phyloP scores from a whole-genome alignment of 495 filamentous ascomycete genomes.

The Penicillium daleae region DNA sequence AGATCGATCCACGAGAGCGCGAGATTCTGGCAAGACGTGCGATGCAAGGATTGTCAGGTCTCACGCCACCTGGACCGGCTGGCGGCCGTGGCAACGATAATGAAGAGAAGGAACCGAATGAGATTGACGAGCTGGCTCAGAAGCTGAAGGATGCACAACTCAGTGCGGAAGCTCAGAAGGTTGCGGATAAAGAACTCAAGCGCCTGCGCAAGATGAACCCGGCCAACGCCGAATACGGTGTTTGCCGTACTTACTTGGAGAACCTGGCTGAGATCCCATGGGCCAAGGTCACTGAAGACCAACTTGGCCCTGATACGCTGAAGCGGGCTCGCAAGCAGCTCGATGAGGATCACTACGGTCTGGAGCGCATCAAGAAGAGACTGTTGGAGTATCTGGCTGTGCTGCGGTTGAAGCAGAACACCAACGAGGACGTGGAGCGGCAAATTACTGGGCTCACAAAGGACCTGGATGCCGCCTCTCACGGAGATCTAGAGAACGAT shows the following conservation, averaged over 20 bases:
- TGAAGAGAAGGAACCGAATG: constrained; percentile 76
- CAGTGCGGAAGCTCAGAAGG: constrained; percentile 74
- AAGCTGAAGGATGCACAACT: constrained; percentile 80
- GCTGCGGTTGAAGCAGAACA: constrained; percentile 86
- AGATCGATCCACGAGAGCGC: constrained; percentile 56
- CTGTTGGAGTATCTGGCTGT: constrained; percentile 96
- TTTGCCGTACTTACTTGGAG: constrained; percentile 92
- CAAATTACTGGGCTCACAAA: constrained; percentile 71
- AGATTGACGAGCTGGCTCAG: constrained; percentile 90
- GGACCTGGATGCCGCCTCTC: constrained; percentile 53
- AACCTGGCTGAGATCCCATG: constrained; percentile 94
- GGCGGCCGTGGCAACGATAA: constrained; percentile 52
- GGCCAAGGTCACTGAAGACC: constrained; percentile 83
- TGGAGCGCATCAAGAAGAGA: constrained; percentile 97
- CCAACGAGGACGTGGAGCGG: constrained; percentile 77
- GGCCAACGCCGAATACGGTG: constrained; percentile 91
- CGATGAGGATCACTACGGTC: constrained; percentile 93
- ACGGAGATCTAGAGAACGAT: constrained; percentile 46
- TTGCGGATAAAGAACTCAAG: constrained; percentile 86
- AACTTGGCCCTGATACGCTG: constrained; percentile 81
- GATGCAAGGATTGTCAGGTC: constrained; percentile 54
- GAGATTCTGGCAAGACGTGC: constrained; percentile 56
- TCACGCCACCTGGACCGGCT: constrained; percentile 53
- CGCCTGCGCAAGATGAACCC: constrained; percentile 94
- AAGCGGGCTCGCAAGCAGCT: constrained; percentile 82